Percentiles rank a stretch among this genome's conserved stretches.
These are phyloP conservation scores for Aspergillus homomorphus DNA, from an alignment of 495 filamentous ascomycete genomes.

Conservation along the genomic window DNA sequence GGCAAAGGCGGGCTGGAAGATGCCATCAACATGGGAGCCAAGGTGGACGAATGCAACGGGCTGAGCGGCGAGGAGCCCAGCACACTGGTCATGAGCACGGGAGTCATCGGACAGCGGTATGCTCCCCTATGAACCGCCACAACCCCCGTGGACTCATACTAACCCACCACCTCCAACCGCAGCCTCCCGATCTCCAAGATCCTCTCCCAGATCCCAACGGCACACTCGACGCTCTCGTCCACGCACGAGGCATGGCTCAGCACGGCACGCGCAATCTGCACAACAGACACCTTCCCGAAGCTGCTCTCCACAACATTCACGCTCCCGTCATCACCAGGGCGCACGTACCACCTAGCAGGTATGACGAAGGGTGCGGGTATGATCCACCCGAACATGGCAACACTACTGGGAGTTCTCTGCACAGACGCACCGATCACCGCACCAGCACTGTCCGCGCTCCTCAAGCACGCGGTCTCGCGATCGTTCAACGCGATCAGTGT, in stretches of 20 bases:
- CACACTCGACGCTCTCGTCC: slow-evolving; percentile 62
- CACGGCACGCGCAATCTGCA: slow-evolving; percentile 92
- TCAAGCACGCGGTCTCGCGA: slow-evolving; percentile 71
- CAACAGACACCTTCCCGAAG: slow-evolving; percentile 98
- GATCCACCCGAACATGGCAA: slow-evolving; percentile 99
- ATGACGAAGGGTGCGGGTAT: slow-evolving; percentile 99
- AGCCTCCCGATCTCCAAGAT: slow-evolving; percentile 92
- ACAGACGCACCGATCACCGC: slow-evolving; percentile 85
- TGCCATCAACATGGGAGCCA: slow-evolving; percentile 75
- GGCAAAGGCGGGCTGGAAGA: slow-evolving; percentile 89
- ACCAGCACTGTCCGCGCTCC: slow-evolving; percentile 60
- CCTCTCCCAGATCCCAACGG: slow-evolving; percentile 72
- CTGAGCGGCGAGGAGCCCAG: slow-evolving; percentile 53
- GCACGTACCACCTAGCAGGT: slow-evolving; percentile 78
- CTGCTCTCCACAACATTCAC: slow-evolving; percentile 80
- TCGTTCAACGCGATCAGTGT: slow-evolving; percentile 98
- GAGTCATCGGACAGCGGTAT: slow-evolving; percentile 92
- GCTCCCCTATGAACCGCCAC: slow-evolving; percentile 2
- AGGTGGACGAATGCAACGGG: slow-evolving; percentile 66
- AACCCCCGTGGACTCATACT: too few species aligned
- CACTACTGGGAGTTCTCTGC: slow-evolving; percentile 86
- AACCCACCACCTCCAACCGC: background rate
- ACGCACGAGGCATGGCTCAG: slow-evolving; percentile 83
- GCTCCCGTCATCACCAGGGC: slow-evolving; percentile 72
- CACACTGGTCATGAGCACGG: slow-evolving; percentile 94